Evolutionary conservation across 148 eudicot species (phyloP).

Genomic region (Bassia scoparia): DNA sequence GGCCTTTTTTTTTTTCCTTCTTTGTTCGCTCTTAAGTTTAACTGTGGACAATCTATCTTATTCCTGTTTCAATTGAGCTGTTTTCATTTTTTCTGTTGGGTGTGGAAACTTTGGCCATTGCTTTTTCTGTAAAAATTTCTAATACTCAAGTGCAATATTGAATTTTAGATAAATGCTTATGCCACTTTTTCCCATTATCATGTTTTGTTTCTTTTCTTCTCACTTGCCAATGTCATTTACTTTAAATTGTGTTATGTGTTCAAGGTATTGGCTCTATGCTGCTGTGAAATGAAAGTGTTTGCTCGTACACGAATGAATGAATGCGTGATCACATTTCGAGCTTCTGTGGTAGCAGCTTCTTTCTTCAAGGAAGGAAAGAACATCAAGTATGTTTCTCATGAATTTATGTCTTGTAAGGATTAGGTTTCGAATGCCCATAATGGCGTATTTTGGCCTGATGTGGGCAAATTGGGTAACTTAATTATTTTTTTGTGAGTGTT

Average conservation of each 20-base stretch:
- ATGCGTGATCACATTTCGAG: slow-evolving; percentile 98
- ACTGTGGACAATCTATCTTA: background rate
- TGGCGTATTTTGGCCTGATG: too few species aligned
- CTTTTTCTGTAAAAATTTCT: background rate
- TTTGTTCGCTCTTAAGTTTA: too few species aligned
- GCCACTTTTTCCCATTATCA: background rate
- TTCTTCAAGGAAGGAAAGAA: slow-evolving; percentile 85
- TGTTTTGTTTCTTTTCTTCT: background rate
- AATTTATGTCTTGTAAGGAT: too few species aligned
- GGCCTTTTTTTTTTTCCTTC: background rate
- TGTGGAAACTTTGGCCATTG: background rate
- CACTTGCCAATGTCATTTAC: background rate
- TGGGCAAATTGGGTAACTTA: too few species aligned
- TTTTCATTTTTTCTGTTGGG: background rate
- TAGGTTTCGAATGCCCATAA: too few species aligned
- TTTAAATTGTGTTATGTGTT: background rate
- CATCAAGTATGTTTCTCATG: slow-evolving; percentile 61
- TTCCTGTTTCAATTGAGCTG: background rate
- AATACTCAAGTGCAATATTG: background rate
- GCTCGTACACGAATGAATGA: slow-evolving; percentile 91
- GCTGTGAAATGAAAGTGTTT: slow-evolving; percentile 85
- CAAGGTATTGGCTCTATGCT: slow-evolving; percentile 99
- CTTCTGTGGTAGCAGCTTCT: slow-evolving; percentile 78
- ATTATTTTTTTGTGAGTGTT: too few species aligned
- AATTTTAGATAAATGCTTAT: background rate